Base-by-base conservation (phyloP, 148 eudicot species). In the Spergularia bocconei region DNA sequence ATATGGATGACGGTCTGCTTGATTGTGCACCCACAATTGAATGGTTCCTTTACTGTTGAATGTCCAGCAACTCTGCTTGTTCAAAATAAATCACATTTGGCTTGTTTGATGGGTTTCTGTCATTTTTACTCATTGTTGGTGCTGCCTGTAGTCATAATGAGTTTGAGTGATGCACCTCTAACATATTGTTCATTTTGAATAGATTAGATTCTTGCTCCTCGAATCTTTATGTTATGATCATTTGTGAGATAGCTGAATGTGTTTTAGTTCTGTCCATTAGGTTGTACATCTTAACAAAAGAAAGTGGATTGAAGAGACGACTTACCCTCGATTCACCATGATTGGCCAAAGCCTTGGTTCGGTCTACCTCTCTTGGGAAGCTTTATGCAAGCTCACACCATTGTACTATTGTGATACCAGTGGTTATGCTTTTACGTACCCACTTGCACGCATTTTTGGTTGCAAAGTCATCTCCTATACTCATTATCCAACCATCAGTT, bases 311-410 rank as follows among this genome's bases (percentile, higher is more conserved):
- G 99, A 95, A 84, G 99, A 92, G 81, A 78, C 86, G 77, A 95
- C 94, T 13, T 95, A 90, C 75, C 96, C 99, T 80, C 97, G 97
- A 25, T 95, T 95, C 86, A 92, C 97, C 63, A 92, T 90, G 98
- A 92, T 95, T 78, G 92, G 97, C 69, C 99, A 92, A 79, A 90
- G 99, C 82, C 84, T 95, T 65, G 99, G 99, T 67, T 95, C 99
- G 23, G 89, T 95, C 44, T 92, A 83, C 80, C 96, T 95, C 48
- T 79, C 90, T n/a, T 95, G 91, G 90, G 97, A 95, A 86, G 99
- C 99, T 79, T 82, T 95, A 55, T 83, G 88, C 86, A 86, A 88
- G 66, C 84, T 88, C 73, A 89, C 93, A 15, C 99, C 99, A 66
- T 39, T 67, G 0, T 91, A 90, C 79, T 95, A 88, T 82, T 80